phyloP scores from a whole-genome alignment of 2,329 filamentous ascomycete genomes.

The Alternaria metachromatica region DNA sequence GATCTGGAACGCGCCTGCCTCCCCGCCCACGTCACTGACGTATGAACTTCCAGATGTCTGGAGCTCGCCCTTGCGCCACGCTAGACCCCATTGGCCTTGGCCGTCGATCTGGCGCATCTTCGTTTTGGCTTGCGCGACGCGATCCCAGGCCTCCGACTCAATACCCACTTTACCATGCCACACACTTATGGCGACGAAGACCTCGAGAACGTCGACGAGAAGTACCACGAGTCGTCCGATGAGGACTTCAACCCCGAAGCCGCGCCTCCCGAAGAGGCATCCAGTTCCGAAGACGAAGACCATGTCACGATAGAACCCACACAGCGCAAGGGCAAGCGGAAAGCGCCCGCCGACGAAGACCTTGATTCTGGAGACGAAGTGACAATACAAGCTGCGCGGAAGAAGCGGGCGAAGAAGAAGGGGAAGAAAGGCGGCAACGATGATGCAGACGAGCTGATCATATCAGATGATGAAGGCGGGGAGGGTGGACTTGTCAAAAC shows the following conservation, averaged over 20 bases:
- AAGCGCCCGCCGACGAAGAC: conserved; percentile 36
- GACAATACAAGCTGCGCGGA: conserved; percentile 66
- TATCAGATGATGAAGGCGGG: conserved; percentile 55
- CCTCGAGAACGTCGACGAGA: conserved; percentile 43
- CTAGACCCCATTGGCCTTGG: conserved; percentile 19
- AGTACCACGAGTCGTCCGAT: conserved; percentile 70
- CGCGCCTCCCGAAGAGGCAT: conserved; percentile 56
- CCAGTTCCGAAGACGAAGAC: conserved; percentile 56
- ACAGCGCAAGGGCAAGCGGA: conserved; percentile 41
- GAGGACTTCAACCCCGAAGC: conserved; percentile 77
- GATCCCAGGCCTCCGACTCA: conserved; percentile 1
- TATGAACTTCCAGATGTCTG: conserved; percentile 2
- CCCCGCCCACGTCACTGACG: conserved; percentile 37
- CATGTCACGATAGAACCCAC: conserved; percentile 29
- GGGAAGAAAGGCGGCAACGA: conserved; percentile 33
- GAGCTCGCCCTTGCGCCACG: conserved; percentile 14
- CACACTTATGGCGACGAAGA: conserved; percentile 39
- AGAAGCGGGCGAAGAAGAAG: conserved; percentile 57
- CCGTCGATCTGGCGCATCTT: conserved; percentile 25
- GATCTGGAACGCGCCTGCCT: conserved; percentile 30
- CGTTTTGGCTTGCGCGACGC: conserved; percentile 14
- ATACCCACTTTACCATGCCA: conserved; percentile 28
- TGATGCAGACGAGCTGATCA: conserved; percentile 29
- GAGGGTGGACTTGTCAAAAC: conserved; percentile 73
- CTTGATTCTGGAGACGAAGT: conserved; percentile 72